phyloP scores from a whole-genome alignment of 2,329 filamentous ascomycete genomes.

The Phaeosphaeria sp. region DNA sequence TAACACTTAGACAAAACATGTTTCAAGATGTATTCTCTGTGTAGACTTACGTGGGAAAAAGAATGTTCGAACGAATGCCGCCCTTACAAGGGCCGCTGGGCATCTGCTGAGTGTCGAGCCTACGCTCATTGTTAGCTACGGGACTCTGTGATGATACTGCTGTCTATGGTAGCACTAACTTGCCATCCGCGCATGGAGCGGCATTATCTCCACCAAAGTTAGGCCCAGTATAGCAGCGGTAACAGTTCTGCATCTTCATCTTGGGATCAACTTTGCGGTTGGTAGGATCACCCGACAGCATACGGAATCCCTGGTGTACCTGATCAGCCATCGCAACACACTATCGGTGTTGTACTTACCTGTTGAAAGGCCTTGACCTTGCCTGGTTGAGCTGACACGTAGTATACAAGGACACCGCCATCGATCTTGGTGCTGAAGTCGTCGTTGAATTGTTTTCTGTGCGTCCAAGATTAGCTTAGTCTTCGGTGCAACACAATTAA shows the following conservation, averaged over 20 bases:
- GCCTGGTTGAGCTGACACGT: constrained; percentile 36
- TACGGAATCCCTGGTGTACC: constrained; percentile 7
- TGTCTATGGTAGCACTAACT: neutral
- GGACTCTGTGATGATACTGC: no score
- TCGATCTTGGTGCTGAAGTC: neutral
- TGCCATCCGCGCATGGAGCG: constrained; percentile 25
- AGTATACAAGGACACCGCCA: constrained; percentile 40
- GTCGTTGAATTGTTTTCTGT: constrained; percentile 21
- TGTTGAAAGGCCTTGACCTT: constrained; percentile 35
- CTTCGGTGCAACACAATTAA: no score
- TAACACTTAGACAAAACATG: neutral
- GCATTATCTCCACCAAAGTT: constrained; percentile 45
- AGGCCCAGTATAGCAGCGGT: constrained; percentile 53
- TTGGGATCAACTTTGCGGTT: constrained; percentile 16
- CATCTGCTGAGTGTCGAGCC: constrained; percentile 15
- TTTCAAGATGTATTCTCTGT: neutral
- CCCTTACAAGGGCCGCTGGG: constrained; percentile 49
- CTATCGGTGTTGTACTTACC: constrained; percentile 1
- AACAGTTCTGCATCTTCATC: constrained; percentile 46
- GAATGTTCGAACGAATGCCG: constrained; percentile 53
- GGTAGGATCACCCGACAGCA: constrained; percentile 36
- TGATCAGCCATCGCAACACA: constrained; percentile 24
- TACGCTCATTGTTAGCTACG: neutral
- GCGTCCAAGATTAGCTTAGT: neutral
- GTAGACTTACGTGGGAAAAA: constrained; percentile 49